A percentile compares a stretch with the other conserved stretches of the same genome.
These are phyloP conservation scores for Lupinus albus DNA, from an alignment of 306 rosid species.

Conservation along the genomic window DNA sequence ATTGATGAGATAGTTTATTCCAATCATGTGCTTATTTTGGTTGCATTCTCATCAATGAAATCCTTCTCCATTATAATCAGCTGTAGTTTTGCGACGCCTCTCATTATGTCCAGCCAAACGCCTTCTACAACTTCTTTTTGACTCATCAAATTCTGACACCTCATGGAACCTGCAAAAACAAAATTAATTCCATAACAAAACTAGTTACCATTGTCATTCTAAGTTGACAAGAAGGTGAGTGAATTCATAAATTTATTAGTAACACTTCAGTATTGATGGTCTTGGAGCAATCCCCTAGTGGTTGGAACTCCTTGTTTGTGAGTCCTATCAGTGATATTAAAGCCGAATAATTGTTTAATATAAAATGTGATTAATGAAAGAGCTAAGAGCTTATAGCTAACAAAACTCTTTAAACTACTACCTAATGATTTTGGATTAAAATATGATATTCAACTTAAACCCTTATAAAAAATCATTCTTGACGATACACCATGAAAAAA, in stretches of 20 bases:
- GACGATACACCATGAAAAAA: neutral
- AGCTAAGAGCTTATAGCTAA: too few species aligned
- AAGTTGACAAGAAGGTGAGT: too few species aligned
- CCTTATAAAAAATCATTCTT: neutral
- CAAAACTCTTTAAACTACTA: too few species aligned
- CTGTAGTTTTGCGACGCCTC: constrained; percentile 79
- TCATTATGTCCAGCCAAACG: constrained; percentile 95
- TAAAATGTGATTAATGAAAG: too few species aligned
- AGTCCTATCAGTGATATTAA: too few species aligned
- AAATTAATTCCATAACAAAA: neutral
- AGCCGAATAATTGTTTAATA: too few species aligned
- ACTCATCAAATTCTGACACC: constrained; percentile 74
- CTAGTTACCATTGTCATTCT: too few species aligned
- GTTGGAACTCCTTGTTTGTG: too few species aligned
- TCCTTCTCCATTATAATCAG: constrained; percentile 59
- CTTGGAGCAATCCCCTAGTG: too few species aligned
- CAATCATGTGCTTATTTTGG: constrained; percentile 6
- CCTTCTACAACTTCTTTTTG: constrained; percentile 85
- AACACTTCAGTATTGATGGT: too few species aligned
- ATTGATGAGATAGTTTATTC: constrained; percentile 42
- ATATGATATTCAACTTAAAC: neutral
- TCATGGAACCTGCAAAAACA: constrained; percentile 67
- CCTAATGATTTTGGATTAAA: too few species aligned
- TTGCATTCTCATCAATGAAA: constrained; percentile 40
- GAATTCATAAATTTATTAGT: too few species aligned